phyloP scores from a whole-genome alignment of 2,329 filamentous ascomycete species.

The Verticillium klebahnii region DNA sequence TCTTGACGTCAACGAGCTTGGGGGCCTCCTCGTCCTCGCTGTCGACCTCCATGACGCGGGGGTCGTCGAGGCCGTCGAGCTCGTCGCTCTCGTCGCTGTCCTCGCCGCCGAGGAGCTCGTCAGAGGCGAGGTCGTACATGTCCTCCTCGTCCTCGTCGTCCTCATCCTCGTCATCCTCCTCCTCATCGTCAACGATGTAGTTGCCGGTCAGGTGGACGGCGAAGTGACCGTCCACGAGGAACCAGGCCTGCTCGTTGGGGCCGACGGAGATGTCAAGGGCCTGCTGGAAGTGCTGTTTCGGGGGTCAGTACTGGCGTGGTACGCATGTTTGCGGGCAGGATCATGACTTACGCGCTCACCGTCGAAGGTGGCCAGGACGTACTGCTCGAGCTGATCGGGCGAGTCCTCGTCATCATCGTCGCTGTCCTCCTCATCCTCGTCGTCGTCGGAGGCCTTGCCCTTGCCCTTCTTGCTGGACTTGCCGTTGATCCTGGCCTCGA shows the following conservation, averaged over 20 bases:
- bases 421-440: slow-evolving; percentile 56
- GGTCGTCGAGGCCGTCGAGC: slow-evolving; percentile 72
- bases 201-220: slow-evolving; percentile 91
- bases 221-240: slow-evolving; percentile 86
- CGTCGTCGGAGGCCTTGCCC: slow-evolving; percentile 57
- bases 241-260: slow-evolving; percentile 87
- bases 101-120: slow-evolving; percentile 72
- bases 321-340: not conserved
- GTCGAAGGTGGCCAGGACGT: slow-evolving; percentile 93
- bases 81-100: slow-evolving; percentile 73
- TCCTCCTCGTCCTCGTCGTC: slow-evolving; percentile 62
- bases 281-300: slow-evolving; percentile 81
- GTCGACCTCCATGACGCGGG: slow-evolving; percentile 79
- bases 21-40: slow-evolving; percentile 72
- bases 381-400: slow-evolving; percentile 73
- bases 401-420: slow-evolving; percentile 49
- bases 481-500: slow-evolving; percentile 59
- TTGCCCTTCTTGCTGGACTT: slow-evolving; percentile 66
- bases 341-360: slow-evolving; percentile 69
- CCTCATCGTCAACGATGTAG: slow-evolving; percentile 73
- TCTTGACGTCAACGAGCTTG: slow-evolving; percentile 50
- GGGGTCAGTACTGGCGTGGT: slow-evolving; percentile 17
- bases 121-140: slow-evolving; percentile 77
- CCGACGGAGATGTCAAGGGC: slow-evolving; percentile 87
- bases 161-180: slow-evolving; percentile 58